Base-by-base conservation (phyloP, 208 protist species). In the Novymonas esmeraldas region DNA sequence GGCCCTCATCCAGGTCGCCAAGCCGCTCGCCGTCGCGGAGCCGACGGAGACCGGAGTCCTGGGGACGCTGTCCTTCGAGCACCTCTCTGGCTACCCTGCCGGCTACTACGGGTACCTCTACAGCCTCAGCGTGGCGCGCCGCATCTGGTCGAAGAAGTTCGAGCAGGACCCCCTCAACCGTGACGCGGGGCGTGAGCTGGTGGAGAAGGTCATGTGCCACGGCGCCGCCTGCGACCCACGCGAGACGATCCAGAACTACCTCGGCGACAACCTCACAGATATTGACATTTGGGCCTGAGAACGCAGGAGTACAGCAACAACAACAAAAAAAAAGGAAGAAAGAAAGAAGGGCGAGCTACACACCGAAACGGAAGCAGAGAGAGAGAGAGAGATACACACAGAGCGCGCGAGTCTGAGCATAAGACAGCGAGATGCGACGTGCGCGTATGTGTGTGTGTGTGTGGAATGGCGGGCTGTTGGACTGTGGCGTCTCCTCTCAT, bases 101-200 rank as follows among this genome's bases (percentile, higher is more conserved):
- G 89, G 83, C 22, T 98, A 98, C 79, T 98, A 98, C 66, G 87
- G 89, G 38, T 98, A 98, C 49, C 81, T 96, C 16, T 98, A 97
- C 81, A 95, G 87, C 65, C 82, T 91, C n/a, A 86, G 80, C 31
- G 81, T 96, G 9, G 91, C 91, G 22, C 85, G 84, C 0, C 87
- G 90, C 28, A 95, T 98, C 59, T 98, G 95, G 93, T 56, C 81
- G 7, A 91, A 90, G 59, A 96, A 96, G 66, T 98, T 97, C 38
- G 84, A 82, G 62, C 72, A 69, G 48, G 79, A 98, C 64, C 92
- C 94, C 9, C 78, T 97, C 11, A 97, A 94, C 70, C 79, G 88
- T 44, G 81, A 82, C n/a, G 86, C 87, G 20, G 91, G 94, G 11
- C 66, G 78, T 28, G 84, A 94, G 65, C 71, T 95, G 39, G 85